Evolutionary conservation across 805 yeast genomes (phyloP).

Genomic region (Hanseniaspora clermontiae): DNA sequence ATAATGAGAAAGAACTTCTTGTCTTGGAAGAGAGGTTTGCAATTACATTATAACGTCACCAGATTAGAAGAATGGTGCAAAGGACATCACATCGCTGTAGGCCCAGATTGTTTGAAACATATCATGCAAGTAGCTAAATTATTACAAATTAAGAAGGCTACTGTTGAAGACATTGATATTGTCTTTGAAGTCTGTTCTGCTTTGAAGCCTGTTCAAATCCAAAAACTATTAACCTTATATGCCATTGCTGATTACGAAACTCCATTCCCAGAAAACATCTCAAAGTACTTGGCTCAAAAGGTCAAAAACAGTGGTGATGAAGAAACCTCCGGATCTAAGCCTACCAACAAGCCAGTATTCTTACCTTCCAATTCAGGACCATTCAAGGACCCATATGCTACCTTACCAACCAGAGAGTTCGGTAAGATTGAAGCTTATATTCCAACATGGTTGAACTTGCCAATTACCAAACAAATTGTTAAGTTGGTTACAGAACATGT

Average conservation of each 20-base stretch:
- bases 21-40: constrained; percentile 96
- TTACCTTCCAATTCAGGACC: constrained; percentile 60
- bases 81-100: constrained; percentile 80
- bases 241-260: constrained; percentile 88
- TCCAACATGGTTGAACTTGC: constrained; percentile 87
- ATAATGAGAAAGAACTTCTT: constrained; percentile 87
- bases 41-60: constrained; percentile 89
- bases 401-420: constrained; percentile 62
- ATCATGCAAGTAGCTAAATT: constrained; percentile 86
- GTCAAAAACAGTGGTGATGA: constrained; percentile 41
- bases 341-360: constrained; percentile 42
- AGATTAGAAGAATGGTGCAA: constrained; percentile 98
- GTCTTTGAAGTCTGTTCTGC: constrained; percentile 91
- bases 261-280: constrained; percentile 72
- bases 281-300: constrained; percentile 66
- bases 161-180: constrained; percentile 78
- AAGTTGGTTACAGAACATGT: constrained; percentile 81
- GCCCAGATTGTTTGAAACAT: constrained; percentile 70
- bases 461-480: constrained; percentile 74
- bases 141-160: constrained; percentile 79
- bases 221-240: constrained; percentile 78
- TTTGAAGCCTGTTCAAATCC: constrained; percentile 88
- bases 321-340: constrained; percentile 31
- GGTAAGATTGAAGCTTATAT: constrained; percentile 77
- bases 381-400: constrained; percentile 73